Percentiles rank a stretch among this genome's conserved stretches.
Evolutionary conservation across 1,284 basidiomycete genomes (phyloP).

Genomic region (Golubevia pallescens): DNA sequence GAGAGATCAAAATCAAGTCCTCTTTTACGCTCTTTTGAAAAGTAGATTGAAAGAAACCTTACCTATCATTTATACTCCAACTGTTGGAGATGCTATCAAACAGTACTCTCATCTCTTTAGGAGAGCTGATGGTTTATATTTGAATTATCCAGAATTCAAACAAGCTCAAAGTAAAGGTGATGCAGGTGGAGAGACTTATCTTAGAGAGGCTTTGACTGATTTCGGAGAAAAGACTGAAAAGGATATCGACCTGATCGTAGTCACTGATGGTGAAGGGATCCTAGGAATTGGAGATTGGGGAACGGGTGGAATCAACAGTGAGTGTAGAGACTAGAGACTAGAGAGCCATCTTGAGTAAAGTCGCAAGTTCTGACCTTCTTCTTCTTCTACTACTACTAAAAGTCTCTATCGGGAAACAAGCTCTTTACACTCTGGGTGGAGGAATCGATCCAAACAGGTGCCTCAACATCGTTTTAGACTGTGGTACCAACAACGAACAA

Average conservation of each 20-base stretch:
- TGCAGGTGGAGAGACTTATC: constrained; percentile 9
- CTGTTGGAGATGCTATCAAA: constrained; percentile 23
- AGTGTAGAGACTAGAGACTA: neutral
- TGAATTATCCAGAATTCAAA: constrained; percentile 14
- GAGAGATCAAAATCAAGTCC: constrained; percentile 19
- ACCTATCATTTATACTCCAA: constrained; percentile 22
- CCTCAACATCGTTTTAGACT: constrained; percentile 16
- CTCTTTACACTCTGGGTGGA: constrained; percentile 17
- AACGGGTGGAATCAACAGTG: constrained; percentile 17
- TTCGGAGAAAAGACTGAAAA: constrained; percentile 5
- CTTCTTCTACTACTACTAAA: no score
- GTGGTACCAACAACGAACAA: constrained; percentile 20
- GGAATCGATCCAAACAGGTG: constrained; percentile 20
- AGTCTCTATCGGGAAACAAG: constrained; percentile 13
- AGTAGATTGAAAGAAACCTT: constrained; percentile 16
- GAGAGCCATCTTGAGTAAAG: no score
- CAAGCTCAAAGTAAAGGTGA: no score
- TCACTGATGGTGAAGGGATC: constrained; percentile 22
- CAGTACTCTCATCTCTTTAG: constrained; percentile 23
- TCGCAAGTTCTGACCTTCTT: no score
- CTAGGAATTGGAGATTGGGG: constrained; percentile 22
- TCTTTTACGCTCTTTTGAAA: constrained; percentile 19
- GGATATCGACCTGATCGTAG: constrained; percentile 20
- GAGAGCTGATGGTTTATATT: constrained; percentile 14
- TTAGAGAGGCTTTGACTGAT: constrained; percentile 11